Percentiles rank a stretch among this genome's conserved stretches.
These are phyloP conservation scores for Silene coronaria DNA, from an alignment of 179 eudicot species.

Conservation along the genomic window DNA sequence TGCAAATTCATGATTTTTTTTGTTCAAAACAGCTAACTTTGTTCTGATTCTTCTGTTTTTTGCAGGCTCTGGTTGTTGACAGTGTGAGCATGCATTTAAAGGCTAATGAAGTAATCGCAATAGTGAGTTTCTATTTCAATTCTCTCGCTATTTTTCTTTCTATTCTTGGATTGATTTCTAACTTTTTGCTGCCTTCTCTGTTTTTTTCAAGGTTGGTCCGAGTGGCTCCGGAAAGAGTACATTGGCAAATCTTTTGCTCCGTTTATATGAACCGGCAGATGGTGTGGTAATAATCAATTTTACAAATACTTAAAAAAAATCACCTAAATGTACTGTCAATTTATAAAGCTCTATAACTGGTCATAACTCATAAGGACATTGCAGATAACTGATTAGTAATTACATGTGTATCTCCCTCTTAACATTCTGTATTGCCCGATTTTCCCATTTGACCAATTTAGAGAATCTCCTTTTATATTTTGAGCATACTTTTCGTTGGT, in stretches of 20 bases:
- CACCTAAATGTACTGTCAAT: not conserved
- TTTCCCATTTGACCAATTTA: too few species aligned
- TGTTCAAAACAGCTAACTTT: not conserved
- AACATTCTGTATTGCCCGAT: too few species aligned
- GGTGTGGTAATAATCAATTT: constrained; percentile 31
- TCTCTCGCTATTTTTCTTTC: not conserved
- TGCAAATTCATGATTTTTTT: not conserved
- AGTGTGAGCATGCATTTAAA: constrained; percentile 33
- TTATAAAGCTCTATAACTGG: not conserved
- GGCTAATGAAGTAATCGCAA: constrained; percentile 38
- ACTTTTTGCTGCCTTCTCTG: not conserved
- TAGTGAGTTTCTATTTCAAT: constrained; percentile 28
- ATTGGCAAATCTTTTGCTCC: constrained; percentile 40
- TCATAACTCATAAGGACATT: not conserved
- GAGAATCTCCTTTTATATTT: too few species aligned
- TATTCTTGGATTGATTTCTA: not conserved
- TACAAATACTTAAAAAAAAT: not conserved
- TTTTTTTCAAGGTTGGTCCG: constrained; percentile 35
- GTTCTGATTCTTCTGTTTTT: constrained; percentile 14
- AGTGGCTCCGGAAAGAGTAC: constrained; percentile 54
- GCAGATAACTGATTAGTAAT: not conserved
- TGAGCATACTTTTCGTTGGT: too few species aligned
- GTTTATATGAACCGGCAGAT: constrained; percentile 36
- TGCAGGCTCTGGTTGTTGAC: constrained; percentile 38
- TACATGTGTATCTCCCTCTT: not conserved